Evolutionary conservation across 1,139 yeast genomes (phyloP).

Genomic region (Magnusiomyces ingens): DNA sequence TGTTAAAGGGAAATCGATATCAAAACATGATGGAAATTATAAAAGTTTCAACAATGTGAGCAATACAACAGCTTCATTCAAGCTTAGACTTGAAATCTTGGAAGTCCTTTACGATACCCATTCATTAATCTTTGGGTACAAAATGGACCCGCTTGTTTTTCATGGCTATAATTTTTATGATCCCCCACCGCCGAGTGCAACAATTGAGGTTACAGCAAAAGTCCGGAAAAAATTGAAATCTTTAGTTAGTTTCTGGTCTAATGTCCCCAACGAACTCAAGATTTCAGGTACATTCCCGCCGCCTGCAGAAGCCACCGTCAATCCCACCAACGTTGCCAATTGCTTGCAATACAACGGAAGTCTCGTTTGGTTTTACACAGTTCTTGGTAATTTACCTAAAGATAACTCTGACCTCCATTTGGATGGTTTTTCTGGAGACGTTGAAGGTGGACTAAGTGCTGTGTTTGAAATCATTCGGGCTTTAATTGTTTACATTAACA

Average conservation of each 20-base stretch:
- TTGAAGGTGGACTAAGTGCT: background rate
- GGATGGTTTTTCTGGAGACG: background rate
- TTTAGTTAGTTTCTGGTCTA: conserved; percentile 7
- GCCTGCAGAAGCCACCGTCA: conserved; percentile 1
- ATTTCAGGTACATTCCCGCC: background rate
- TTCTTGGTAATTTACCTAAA: background rate
- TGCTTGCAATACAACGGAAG: conserved; percentile 2
- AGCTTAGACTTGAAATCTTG: background rate
- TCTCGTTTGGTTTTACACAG: conserved; percentile 6
- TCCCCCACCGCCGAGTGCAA: background rate
- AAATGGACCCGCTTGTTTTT: background rate
- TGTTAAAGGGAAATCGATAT: background rate
- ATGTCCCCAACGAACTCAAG: conserved; percentile 8
- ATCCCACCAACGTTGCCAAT: conserved; percentile 11
- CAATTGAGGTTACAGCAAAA: background rate
- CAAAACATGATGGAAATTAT: too few species aligned
- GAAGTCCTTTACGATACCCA: background rate
- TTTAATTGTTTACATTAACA: conserved; percentile 5
- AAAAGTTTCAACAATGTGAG: background rate
- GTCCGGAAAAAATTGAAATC: background rate
- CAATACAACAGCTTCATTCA: conserved; percentile 1
- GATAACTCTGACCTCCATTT: background rate
- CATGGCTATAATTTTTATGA: background rate
- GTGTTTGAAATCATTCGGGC: conserved; percentile 4
- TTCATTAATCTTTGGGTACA: background rate